Conservation (phyloP, 352 stramenopile genomes). For the Pilasporangium apinafurcum region DNA sequence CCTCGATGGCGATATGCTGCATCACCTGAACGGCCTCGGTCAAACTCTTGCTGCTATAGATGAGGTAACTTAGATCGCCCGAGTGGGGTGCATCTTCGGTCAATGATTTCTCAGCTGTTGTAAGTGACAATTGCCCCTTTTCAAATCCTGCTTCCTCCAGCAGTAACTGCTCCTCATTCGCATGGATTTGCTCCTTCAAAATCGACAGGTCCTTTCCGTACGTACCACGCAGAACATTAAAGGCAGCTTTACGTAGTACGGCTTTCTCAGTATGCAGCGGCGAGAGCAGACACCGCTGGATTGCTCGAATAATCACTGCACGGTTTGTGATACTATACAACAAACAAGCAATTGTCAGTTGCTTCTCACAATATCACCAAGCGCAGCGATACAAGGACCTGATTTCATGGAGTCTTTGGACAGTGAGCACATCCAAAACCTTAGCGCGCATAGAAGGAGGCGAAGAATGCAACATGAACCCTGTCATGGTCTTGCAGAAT, state of each 20-base stretch:
- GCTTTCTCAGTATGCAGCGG: constrained; percentile 63
- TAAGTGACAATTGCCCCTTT: not conserved
- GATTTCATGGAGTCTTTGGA: constrained; percentile 59
- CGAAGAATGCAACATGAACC: constrained; percentile 80
- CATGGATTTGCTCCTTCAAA: constrained; percentile 76
- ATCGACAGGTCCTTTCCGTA: constrained; percentile 62
- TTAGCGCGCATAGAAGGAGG: constrained; percentile 47
- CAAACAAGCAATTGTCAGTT: not conserved
- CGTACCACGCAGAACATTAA: constrained; percentile 64
- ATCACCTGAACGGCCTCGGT: constrained; percentile 78
- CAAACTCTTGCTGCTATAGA: constrained; percentile 73
- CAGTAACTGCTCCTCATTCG: constrained; percentile 44
- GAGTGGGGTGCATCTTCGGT: constrained; percentile 46
- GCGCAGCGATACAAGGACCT: constrained; percentile 9
- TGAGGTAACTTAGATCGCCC: constrained; percentile 70
- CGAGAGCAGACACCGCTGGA: constrained; percentile 71
- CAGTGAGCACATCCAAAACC: constrained; percentile 74
- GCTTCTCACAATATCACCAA: not conserved
- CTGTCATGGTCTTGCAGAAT: constrained; percentile 78
- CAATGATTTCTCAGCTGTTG: not conserved
- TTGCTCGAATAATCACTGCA: constrained; percentile 67
- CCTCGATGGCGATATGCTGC: constrained; percentile 79
- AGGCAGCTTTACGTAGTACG: constrained; percentile 57
- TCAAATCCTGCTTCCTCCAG: constrained; percentile 7
- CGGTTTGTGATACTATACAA: constrained; percentile 50